Base-by-base conservation (phyloP, 2,329 filamentous ascomycete genomes). In the Diaporthe aspalathi region DNA sequence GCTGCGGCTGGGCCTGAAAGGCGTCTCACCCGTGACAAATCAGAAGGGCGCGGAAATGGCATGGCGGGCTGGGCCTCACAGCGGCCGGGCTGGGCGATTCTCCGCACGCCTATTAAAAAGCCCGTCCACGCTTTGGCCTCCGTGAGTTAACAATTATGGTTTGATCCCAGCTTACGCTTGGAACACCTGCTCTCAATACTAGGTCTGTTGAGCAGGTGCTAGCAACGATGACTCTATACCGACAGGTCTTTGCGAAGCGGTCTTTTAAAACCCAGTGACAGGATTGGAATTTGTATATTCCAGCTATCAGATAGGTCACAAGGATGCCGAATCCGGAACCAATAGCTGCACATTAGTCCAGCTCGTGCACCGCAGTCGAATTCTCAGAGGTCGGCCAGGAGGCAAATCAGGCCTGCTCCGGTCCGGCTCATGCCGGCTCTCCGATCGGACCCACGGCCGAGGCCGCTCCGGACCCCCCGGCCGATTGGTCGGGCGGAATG, bases 1-100 rank as follows among this genome's bases (percentile, higher is more conserved):
- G 32, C 32, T 32, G 32, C 32, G 56, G 27, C 27, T 35, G 6
- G 17, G 9, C 14, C 9, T 47, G 27, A 47, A 49, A 65, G 60
- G 60, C 60, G 60, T 65, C 60, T 50, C 29, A 65, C 43, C 60
- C 29, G 29, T 65, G 60, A 65, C 60, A 65, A 65, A 65, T 63
- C 60, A 63, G 7, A 50, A 65, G 29, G 60, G 60, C 43, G 60
- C 8, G 60, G 22, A 1, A 65, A 50, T 65, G 45, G 60, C 60
- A 50, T 47, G 45, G 45, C 60, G 27, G 57, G 57, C 27, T 63
- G 57, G 24, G 60, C 43, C n/a, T n/a, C n/a, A n/a, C n/a, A n/a
- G n/a, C n/a, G n/a, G n/a, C n/a, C n/a, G n/a, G n/a, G n/a, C n/a
- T n/a, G n/a, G n/a, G n/a, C n/a, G n/a, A 49, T 49, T 63, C 60